Percentiles rank a stretch among this genome's conserved stretches.
phyloP scores from a whole-genome alignment of 78 protist species.

The Tieghemostelium lacteum region DNA sequence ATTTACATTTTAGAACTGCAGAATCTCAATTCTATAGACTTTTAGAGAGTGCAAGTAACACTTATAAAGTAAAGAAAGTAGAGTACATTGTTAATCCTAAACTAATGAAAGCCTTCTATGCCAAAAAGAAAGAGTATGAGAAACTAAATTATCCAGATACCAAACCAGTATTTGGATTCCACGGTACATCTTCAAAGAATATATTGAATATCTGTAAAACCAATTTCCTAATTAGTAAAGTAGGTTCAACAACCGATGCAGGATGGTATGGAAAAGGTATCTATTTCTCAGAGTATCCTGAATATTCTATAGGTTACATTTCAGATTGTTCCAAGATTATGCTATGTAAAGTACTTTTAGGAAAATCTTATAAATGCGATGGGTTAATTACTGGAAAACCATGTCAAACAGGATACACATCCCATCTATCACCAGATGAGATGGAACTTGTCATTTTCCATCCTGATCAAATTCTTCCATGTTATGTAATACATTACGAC shows the following conservation, averaged over 20 bases:
- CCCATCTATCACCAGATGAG: conserved; percentile 69
- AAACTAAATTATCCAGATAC: conserved; percentile 6
- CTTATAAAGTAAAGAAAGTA: conserved; percentile 40
- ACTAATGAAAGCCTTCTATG: conserved; percentile 18
- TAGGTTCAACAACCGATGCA: conserved; percentile 20
- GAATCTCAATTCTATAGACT: conserved; percentile 59
- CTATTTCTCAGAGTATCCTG: conserved; percentile 59
- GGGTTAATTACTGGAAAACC: conserved; percentile 45
- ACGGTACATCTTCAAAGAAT: conserved; percentile 44
- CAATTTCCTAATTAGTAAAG: conserved; percentile 46
- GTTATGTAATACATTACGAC: conserved; percentile 38
- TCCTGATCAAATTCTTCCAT: conserved; percentile 67
- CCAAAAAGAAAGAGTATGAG: conserved; percentile 41
- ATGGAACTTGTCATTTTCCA: conserved; percentile 61
- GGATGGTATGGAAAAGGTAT: conserved; percentile 74
- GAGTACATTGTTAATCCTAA: conserved; percentile 64
- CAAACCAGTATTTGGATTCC: conserved; percentile 61
- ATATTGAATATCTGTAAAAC: conserved; percentile 34
- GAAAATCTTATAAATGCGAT: conserved; percentile 44
- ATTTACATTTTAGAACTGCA: conserved; percentile 49
- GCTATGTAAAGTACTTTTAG: conserved; percentile 45
- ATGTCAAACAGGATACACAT: conserved; percentile 48
- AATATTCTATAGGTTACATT: conserved; percentile 60
- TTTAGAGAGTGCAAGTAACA: not conserved
- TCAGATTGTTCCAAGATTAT: conserved; percentile 47